Evolutionary conservation across 208 protist species (phyloP).

Genomic region (Crithidia expoeki): DNA sequence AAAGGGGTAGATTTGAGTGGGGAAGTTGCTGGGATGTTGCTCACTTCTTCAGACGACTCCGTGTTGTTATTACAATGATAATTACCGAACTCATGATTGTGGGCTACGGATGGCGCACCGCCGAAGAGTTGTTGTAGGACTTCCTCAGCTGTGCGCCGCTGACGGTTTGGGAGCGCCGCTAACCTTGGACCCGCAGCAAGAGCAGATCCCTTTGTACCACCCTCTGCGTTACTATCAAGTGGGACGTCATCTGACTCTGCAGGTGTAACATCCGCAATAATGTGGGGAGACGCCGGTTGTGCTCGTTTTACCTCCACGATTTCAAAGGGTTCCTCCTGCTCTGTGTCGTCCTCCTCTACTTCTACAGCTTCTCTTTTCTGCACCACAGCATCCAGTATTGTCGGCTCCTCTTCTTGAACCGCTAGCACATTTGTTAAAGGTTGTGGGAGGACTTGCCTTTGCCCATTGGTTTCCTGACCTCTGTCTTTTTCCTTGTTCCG

Average conservation of each 20-base stretch:
- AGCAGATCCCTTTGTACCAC: background rate
- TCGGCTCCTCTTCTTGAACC: background rate
- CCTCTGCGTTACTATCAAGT: too few relatives aligned
- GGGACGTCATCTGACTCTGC: background rate
- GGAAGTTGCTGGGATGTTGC: background rate
- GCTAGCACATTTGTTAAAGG: background rate
- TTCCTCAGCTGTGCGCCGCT: slow-evolving; percentile 4
- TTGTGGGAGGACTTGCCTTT: background rate
- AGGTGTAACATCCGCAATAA: background rate
- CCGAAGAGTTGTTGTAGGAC: slow-evolving; percentile 9
- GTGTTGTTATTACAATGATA: background rate
- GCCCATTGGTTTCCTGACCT: background rate
- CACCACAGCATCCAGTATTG: background rate
- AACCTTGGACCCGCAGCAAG: background rate
- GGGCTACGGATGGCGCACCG: background rate
- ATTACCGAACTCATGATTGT: too few relatives aligned
- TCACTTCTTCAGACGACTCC: background rate
- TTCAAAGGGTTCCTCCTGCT: background rate
- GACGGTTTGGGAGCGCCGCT: background rate
- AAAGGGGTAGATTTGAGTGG: background rate
- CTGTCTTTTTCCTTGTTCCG: slow-evolving; percentile 10
- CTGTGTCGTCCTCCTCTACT: background rate
- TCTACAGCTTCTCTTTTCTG: background rate
- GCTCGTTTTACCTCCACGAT: background rate
- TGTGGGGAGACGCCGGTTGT: background rate